Conservation (phyloP, 2,329 filamentous ascomycete species). For the Paraphaeosphaeria sporulosa region DNA sequence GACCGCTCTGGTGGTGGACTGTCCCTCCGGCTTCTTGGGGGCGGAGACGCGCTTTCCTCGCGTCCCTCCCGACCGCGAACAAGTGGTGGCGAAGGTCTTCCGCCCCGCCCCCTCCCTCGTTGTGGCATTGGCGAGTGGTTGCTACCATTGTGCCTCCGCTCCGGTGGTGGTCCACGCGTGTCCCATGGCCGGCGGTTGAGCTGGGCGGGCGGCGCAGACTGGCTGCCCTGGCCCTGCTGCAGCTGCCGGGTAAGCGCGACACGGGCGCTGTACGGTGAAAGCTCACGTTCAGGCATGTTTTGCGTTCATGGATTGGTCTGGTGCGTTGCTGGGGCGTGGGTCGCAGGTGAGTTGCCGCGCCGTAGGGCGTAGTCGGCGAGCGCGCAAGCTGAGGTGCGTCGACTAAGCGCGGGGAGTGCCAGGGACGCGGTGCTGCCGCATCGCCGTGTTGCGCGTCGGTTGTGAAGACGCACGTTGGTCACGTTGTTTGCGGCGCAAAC, state of each 20-base stretch:
- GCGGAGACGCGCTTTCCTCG: background rate
- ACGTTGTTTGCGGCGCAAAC: conserved; percentile 13
- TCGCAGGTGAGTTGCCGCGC: conserved; percentile 12
- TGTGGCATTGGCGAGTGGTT: conserved; percentile 3
- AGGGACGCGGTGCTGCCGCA: conserved; percentile 6
- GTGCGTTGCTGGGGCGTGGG: background rate
- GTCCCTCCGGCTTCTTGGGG: conserved; percentile 11
- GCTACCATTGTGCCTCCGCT: background rate
- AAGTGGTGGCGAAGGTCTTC: background rate
- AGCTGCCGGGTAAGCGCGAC: conserved; percentile 39
- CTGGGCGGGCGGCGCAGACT: conserved; percentile 19
- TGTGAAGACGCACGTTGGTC: conserved; percentile 17
- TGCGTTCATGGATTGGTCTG: background rate
- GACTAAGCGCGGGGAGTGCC: background rate
- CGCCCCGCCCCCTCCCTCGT: background rate
- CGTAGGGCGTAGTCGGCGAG: conserved; percentile 8
- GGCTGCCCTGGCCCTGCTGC: conserved; percentile 19
- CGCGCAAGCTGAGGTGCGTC: no score
- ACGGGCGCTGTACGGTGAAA: conserved; percentile 44
- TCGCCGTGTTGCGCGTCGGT: background rate
- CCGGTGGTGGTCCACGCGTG: background rate
- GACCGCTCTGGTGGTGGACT: conserved; percentile 20
- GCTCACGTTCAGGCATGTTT: conserved; percentile 27
- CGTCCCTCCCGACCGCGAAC: background rate
- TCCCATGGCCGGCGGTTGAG: conserved; percentile 7